Conservation (phyloP, 2,329 filamentous ascomycete genomes). For the Conoideocrella luteorostrata region DNA sequence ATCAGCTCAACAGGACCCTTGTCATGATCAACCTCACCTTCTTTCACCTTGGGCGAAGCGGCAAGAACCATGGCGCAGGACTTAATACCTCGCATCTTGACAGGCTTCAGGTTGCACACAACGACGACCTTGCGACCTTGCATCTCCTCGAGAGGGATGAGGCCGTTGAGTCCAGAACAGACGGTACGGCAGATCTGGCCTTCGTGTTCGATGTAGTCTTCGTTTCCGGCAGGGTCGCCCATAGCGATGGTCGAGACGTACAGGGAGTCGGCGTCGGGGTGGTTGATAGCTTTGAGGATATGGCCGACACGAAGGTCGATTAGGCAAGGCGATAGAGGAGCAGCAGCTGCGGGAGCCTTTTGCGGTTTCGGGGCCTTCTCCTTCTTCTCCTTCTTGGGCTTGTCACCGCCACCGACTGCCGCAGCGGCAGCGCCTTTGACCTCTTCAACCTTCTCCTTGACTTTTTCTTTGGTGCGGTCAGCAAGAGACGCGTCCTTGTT, state of each 20-base stretch:
- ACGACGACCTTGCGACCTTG: slow-evolving; percentile 91
- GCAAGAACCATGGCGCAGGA: slow-evolving; percentile 86
- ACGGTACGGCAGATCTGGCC: slow-evolving; percentile 90
- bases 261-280: slow-evolving; percentile 93
- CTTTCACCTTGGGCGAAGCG: slow-evolving; percentile 74
- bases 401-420: slow-evolving; percentile 26
- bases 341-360: slow-evolving; percentile 60
- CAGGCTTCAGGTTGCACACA: slow-evolving; percentile 96
- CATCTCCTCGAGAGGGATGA: slow-evolving; percentile 92
- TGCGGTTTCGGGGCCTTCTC: slow-evolving; percentile 75
- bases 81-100: slow-evolving; percentile 91
- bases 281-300: slow-evolving; percentile 90
- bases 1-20: slow-evolving; percentile 91
- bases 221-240: slow-evolving; percentile 81
- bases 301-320: slow-evolving; percentile 96
- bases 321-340: slow-evolving; percentile 72
- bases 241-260: slow-evolving; percentile 94
- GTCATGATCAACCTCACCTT: slow-evolving; percentile 80
- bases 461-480: slow-evolving; percentile 56
- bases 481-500: slow-evolving; percentile 39
- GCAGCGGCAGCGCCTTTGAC: slow-evolving; percentile 35
- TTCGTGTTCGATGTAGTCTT: slow-evolving; percentile 78
- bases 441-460: slow-evolving; percentile 48
- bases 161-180: slow-evolving; percentile 91
- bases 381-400: slow-evolving; percentile 81